A percentile compares a stretch with the other conserved stretches of the same genome.
phyloP scores from a whole-genome alignment of 495 filamentous ascomycete species.

The Aspergillus nidulans region DNA sequence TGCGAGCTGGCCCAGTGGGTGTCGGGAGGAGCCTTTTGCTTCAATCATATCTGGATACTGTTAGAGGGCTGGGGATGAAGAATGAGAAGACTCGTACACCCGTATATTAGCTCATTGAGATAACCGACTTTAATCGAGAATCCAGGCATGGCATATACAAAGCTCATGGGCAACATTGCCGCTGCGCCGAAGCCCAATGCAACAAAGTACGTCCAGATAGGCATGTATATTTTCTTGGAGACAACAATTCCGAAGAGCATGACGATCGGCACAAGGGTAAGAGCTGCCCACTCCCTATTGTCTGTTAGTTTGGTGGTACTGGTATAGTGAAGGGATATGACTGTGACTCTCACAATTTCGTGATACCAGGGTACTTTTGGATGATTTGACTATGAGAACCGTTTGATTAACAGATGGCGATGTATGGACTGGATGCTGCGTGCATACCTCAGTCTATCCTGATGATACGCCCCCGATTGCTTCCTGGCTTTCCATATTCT shows the following conservation, averaged over 20 bases:
- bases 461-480: neutral
- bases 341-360: neutral
- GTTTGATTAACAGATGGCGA: neutral
- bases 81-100: slow-evolving; percentile 29
- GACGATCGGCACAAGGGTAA: slow-evolving; percentile 32
- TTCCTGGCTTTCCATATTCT: slow-evolving; percentile 2
- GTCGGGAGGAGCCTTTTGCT: slow-evolving; percentile 37
- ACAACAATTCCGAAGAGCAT: slow-evolving; percentile 44
- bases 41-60: slow-evolving; percentile 43
- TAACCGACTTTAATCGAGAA: neutral
- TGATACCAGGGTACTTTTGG: slow-evolving; percentile 2
- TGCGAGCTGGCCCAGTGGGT: slow-evolving; percentile 48
- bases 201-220: slow-evolving; percentile 53
- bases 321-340: no score
- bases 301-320: neutral
- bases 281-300: neutral
- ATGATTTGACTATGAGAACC: neutral
- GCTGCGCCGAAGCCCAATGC: slow-evolving; percentile 39
- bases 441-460: neutral
- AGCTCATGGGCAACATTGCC: slow-evolving; percentile 48
- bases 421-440: neutral
- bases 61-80: slow-evolving; percentile 21
- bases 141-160: neutral
- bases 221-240: slow-evolving; percentile 49
- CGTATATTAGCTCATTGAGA: neutral